Evolutionary conservation across 805 yeast genomes (phyloP), one percentile per base, ranked within the genome.

Genomic region (Kazachstania kunashirensis): DNA sequence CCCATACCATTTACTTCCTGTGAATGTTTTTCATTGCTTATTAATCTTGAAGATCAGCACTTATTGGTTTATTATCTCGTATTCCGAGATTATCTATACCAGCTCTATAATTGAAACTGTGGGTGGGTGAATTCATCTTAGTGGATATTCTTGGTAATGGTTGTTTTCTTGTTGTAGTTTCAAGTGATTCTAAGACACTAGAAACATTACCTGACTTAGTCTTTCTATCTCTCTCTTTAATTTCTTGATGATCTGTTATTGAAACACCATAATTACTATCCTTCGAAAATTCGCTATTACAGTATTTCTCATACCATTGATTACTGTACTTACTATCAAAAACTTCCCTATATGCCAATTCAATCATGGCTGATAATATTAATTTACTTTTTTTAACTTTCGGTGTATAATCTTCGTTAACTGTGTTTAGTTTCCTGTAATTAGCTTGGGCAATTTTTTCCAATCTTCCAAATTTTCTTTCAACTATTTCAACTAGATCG

Each of bases 71-170:
- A 52, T 73, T 75, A 41, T 86, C 96, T 39, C 94, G 65, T 15
- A 89, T 71, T 36, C 97, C 97, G 27, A 65, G 61, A 52, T 89
- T 89, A 20, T 84, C 94, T 38, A 71, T 80, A 20, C 96, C 95
- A 0, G 95, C 94, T 50, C 94, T 69, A 52, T 84, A 77, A 56
- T 88, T 89, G 62, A 88, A 89, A 0, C 95, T 78, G 42, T 68
- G 68, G 19, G 9, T 8, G 3, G 16, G 21, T 26, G 28, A 37
- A 16, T 31, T 23, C 13, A 39, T 14, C 24, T 24, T 23, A 6
- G 8, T 13, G 6, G 12, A n/a, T 7, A 21, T 12, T 5, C 14
- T 6, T 6, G 25, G 27, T 14, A 21, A 21, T 27, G 13, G 32
- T 15, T 14, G 14, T 15, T 23, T 31, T 12, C 27, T 31, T 11